Percentiles rank a stretch among this genome's conserved stretches.
These are phyloP conservation scores for Strigomonas culicis DNA, from an alignment of 208 protist genomes.

Conservation along the genomic window DNA sequence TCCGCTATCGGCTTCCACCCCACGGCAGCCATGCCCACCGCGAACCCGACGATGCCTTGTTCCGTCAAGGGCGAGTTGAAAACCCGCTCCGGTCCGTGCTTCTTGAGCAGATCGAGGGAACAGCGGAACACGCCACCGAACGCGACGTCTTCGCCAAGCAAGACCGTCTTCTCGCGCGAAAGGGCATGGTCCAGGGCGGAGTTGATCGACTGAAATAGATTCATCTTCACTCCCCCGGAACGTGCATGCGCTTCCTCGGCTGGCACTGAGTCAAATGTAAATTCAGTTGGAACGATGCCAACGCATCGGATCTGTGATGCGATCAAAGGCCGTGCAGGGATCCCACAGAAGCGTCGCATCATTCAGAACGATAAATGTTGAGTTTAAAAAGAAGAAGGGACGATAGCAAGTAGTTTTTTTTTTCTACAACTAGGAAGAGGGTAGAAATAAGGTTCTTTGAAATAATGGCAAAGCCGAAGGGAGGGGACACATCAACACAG, in stretches of 20 bases:
- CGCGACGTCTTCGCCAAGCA: slow-evolving; percentile 97
- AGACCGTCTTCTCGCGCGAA: slow-evolving; percentile 65
- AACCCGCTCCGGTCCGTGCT: slow-evolving; percentile 88
- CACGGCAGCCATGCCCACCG: slow-evolving; percentile 92
- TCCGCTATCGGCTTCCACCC: slow-evolving; percentile 94
- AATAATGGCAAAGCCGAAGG: too few relatives aligned
- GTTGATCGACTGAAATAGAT: slow-evolving; percentile 94
- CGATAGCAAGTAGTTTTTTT: too few relatives aligned
- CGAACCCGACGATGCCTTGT: slow-evolving; percentile 98
- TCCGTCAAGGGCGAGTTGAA: slow-evolving; percentile 98
- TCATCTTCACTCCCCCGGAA: slow-evolving; percentile 70
- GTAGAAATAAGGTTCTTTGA: too few relatives aligned
- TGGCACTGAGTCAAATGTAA: slow-evolving; percentile 23
- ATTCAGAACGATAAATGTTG: too few relatives aligned
- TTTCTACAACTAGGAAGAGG: too few relatives aligned
- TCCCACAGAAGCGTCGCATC: too few relatives aligned
- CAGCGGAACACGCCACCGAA: slow-evolving; percentile 98
- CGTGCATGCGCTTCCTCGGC: slow-evolving; percentile 29
- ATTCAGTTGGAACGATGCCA: slow-evolving; percentile 30
- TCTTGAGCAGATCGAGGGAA: slow-evolving; percentile 74
- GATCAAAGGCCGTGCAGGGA: too few relatives aligned
- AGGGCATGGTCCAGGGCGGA: slow-evolving; percentile 93
- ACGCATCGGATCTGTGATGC: slow-evolving; percentile 21
- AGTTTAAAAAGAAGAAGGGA: too few relatives aligned
- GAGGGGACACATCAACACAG: slow-evolving; percentile 4